A percentile compares a stretch with the other conserved stretches of the same genome.
These are phyloP conservation scores for Petrea volubilis DNA, from an alignment of 257 asterid genomes.

Conservation along the genomic window DNA sequence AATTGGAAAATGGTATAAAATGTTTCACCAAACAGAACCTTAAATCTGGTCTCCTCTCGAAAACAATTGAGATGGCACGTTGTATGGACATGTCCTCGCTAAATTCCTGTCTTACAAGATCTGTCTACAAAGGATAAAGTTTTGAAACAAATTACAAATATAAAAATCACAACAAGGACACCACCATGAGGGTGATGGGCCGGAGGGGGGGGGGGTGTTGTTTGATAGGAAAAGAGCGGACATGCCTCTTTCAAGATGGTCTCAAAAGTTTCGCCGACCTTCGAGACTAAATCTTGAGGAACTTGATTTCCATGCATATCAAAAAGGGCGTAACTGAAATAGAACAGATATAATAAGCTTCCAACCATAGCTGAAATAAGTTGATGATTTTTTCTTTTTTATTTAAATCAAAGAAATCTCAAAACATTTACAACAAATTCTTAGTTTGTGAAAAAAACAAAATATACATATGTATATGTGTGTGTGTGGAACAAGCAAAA, in stretches of 20 bases:
- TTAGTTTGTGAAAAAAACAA: not conserved
- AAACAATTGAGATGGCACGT: slow-evolving; percentile 61
- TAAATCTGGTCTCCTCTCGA: slow-evolving; percentile 68
- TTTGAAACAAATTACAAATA: slow-evolving; percentile 7
- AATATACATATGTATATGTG: too few relatives aligned
- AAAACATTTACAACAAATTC: not conserved
- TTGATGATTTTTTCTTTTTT: not conserved
- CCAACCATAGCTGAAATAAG: not conserved
- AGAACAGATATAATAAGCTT: not conserved
- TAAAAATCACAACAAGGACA: not conserved
- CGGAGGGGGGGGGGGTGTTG: not conserved
- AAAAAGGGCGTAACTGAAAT: slow-evolving; percentile 68
- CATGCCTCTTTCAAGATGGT: slow-evolving; percentile 65
- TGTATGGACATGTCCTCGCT: slow-evolving; percentile 62
- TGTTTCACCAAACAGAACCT: slow-evolving; percentile 34
- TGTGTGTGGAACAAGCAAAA: too few relatives aligned
- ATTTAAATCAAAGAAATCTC: not conserved
- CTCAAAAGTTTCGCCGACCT: slow-evolving; percentile 67
- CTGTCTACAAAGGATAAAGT: slow-evolving; percentile 43
- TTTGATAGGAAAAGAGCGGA: not conserved
- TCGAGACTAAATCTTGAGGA: slow-evolving; percentile 65
- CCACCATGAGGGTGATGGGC: too few relatives aligned
- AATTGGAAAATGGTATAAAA: slow-evolving; percentile 1
- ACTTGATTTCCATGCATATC: slow-evolving; percentile 78
- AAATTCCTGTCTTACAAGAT: slow-evolving; percentile 49